These are phyloP conservation scores for Scheffersomyces lignosus DNA, from an alignment of 805 yeast genomes.

Conservation along the genomic window DNA sequence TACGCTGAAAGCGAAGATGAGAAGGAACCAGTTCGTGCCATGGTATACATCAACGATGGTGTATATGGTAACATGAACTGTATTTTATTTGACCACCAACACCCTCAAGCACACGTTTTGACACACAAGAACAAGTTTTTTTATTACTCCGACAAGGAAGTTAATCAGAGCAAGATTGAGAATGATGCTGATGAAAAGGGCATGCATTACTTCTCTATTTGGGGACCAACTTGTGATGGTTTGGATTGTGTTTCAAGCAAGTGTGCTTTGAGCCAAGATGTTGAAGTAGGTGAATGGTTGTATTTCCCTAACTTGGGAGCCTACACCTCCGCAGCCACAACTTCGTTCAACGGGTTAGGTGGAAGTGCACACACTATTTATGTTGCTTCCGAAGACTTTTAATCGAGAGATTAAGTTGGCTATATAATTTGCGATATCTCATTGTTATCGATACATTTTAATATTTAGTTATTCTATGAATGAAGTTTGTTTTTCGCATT, in stretches of 20 bases:
- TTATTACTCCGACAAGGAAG: slow-evolving; percentile 22
- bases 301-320: slow-evolving; percentile 86
- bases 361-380: slow-evolving; percentile 60
- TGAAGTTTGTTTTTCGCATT: not conserved
- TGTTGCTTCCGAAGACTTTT: slow-evolving; percentile 29
- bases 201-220: slow-evolving; percentile 59
- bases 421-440: not conserved
- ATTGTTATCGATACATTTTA: not conserved
- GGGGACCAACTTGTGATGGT: slow-evolving; percentile 99
- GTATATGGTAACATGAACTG: slow-evolving; percentile 95
- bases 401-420: not conserved
- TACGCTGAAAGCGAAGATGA: slow-evolving; percentile 11
- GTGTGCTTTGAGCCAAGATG: slow-evolving; percentile 54
- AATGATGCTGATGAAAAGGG: slow-evolving; percentile 16
- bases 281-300: slow-evolving; percentile 89
- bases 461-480: no score
- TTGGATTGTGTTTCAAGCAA: slow-evolving; percentile 73
- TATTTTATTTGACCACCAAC: slow-evolving; percentile 88
- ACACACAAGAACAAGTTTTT: slow-evolving; percentile 51
- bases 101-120: slow-evolving; percentile 68
- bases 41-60: slow-evolving; percentile 92
- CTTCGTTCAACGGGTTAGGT: slow-evolving; percentile 87
- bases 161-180: slow-evolving; percentile 6
- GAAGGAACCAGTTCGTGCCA: slow-evolving; percentile 42
- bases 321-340: slow-evolving; percentile 89